Evolutionary conservation across 2,329 filamentous ascomycete genomes (phyloP).

Genomic region (Chaetomium sp.): DNA sequence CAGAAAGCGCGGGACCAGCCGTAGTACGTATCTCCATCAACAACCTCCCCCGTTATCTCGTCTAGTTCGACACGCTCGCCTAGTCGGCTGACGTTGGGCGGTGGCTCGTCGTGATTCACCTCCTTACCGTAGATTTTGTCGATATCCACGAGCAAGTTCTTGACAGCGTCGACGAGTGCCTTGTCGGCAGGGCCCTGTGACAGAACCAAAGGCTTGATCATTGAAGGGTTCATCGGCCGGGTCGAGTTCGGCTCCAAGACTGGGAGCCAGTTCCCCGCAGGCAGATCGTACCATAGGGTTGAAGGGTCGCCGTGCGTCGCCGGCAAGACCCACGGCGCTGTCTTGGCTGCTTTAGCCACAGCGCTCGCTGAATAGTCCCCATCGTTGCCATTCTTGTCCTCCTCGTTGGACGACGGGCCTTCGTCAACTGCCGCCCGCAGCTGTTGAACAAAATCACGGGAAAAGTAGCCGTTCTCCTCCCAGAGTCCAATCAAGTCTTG

Average conservation of each 20-base stretch:
- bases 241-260: conserved; percentile 76
- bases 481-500: conserved; percentile 67
- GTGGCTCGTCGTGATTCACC: conserved; percentile 49
- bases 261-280: conserved; percentile 78
- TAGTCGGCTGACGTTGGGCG: conserved; percentile 71
- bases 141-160: conserved; percentile 68
- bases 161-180: conserved; percentile 67
- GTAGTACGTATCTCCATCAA: conserved; percentile 76
- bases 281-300: conserved; percentile 78
- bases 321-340: conserved; percentile 70
- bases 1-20: conserved; percentile 84
- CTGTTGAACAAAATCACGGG: conserved; percentile 54
- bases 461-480: conserved; percentile 67
- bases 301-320: conserved; percentile 73
- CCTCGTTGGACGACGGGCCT: conserved; percentile 22
- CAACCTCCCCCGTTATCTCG: conserved; percentile 65
- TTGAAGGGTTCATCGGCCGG: conserved; percentile 69
- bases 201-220: conserved; percentile 72
- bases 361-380: conserved; percentile 29
- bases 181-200: conserved; percentile 68
- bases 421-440: conserved; percentile 60
- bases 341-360: conserved; percentile 51
- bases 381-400: conserved; percentile 24
- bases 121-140: conserved; percentile 66
- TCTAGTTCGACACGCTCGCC: conserved; percentile 69